These are phyloP conservation scores for Kwoniella sp. DNA, from an alignment of 768 basidiomycete species.

Conservation along the genomic window DNA sequence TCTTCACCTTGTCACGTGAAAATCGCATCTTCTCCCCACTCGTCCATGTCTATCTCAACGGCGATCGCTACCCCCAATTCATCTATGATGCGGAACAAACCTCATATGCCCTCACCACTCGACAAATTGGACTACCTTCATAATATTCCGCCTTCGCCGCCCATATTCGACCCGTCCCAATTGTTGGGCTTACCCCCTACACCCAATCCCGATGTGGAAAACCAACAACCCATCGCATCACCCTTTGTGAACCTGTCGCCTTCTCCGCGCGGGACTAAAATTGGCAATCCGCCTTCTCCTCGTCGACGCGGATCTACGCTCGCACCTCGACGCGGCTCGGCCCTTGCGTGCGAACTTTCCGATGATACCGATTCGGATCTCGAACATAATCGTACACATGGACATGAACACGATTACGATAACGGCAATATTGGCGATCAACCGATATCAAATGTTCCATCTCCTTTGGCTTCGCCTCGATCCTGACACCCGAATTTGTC, in stretches of 20 bases:
- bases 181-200: slow-evolving; percentile 28
- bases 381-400: slow-evolving; percentile 5
- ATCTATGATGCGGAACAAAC: slow-evolving; percentile 17
- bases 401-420: slow-evolving; percentile 1
- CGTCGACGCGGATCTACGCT: slow-evolving; percentile 19
- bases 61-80: slow-evolving; percentile 10
- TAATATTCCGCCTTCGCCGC: slow-evolving; percentile 41
- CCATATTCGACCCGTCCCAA: slow-evolving; percentile 32
- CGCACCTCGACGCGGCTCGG: slow-evolving; percentile 22
- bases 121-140: slow-evolving; percentile 33
- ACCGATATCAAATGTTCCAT: slow-evolving; percentile 5
- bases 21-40: slow-evolving; percentile 21
- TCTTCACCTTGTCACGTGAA: slow-evolving; percentile 21
- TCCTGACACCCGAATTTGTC: background rate
- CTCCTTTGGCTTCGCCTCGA: slow-evolving; percentile 10
- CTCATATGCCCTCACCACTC: slow-evolving; percentile 32
- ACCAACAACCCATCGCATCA: slow-evolving; percentile 36
- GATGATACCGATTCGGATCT: background rate
- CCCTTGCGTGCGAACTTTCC: slow-evolving; percentile 4
- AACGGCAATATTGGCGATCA: background rate
- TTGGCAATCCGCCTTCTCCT: slow-evolving; percentile 17
- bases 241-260: slow-evolving; percentile 41
- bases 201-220: slow-evolving; percentile 4
- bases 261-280: slow-evolving; percentile 5
- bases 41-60: slow-evolving; percentile 3